Evolutionary conservation across 371 early-diverging fungal species (phyloP).

Genomic region (Chytridiales sp.): DNA sequence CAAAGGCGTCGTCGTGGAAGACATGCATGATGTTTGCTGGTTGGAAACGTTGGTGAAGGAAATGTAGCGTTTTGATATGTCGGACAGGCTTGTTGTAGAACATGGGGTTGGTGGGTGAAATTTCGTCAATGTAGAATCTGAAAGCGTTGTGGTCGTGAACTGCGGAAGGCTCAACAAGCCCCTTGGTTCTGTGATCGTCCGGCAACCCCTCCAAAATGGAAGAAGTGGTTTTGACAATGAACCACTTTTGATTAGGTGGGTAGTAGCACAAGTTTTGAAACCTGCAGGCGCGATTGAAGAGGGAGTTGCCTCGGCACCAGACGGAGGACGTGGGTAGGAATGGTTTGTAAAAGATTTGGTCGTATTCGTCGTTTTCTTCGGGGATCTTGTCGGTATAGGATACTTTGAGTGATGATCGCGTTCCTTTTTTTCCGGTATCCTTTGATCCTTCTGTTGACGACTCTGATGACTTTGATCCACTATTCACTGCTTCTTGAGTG

Average conservation of each 20-base stretch:
- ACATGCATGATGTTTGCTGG: slow-evolving; percentile 56
- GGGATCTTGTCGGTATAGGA: neutral
- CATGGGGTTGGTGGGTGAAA: slow-evolving; percentile 25
- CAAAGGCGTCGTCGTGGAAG: slow-evolving; percentile 53
- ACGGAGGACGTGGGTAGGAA: slow-evolving; percentile 41
- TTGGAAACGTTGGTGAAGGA: slow-evolving; percentile 44
- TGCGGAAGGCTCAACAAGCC: slow-evolving; percentile 13
- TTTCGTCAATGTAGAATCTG: slow-evolving; percentile 42
- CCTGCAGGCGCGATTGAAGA: slow-evolving; percentile 37
- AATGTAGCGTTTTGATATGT: slow-evolving; percentile 35
- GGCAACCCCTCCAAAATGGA: slow-evolving; percentile 40
- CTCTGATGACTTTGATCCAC: too few relatives aligned
- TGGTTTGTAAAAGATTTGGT: neutral
- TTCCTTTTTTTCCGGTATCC: too few relatives aligned
- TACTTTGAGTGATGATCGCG: too few relatives aligned
- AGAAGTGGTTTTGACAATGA: slow-evolving; percentile 41
- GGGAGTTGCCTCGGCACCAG: slow-evolving; percentile 39
- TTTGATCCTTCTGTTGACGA: too few relatives aligned
- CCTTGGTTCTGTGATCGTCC: slow-evolving; percentile 3
- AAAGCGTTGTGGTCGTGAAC: slow-evolving; percentile 42
- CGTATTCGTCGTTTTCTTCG: neutral
- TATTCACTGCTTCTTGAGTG: too few relatives aligned
- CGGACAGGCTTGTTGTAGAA: slow-evolving; percentile 41
- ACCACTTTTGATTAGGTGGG: slow-evolving; percentile 38
- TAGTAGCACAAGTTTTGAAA: slow-evolving; percentile 52